A percentile compares a stretch with the other conserved stretches of the same genome.
Conservation (phyloP, 345 rosid genomes). For the Salix caprea region DNA sequence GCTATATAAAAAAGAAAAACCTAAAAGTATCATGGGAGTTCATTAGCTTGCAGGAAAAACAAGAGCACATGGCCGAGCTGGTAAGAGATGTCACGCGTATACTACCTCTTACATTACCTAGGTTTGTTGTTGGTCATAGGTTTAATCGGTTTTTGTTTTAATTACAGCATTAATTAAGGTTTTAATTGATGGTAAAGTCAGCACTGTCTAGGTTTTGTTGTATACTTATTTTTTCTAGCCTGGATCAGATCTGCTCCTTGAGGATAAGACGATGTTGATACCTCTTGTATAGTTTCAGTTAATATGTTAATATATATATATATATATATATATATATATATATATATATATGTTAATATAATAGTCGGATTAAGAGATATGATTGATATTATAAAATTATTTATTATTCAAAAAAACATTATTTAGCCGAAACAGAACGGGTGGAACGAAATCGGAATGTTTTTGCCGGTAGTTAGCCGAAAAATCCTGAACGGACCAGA, state of each 20-base stretch:
- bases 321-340: too few relatives aligned
- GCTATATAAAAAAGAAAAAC: not conserved
- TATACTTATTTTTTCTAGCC: not conserved
- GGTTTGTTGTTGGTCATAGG: not conserved
- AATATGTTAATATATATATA: too few relatives aligned
- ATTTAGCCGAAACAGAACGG: too few relatives aligned
- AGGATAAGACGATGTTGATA: not conserved
- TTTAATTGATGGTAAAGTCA: not conserved
- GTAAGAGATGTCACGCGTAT: conserved; percentile 6
- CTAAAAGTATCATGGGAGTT: not conserved
- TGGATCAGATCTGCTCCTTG: not conserved
- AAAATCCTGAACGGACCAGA: too few relatives aligned
- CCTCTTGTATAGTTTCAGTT: too few relatives aligned
- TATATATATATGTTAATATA: too few relatives aligned
- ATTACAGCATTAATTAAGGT: not conserved
- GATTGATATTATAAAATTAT: too few relatives aligned
- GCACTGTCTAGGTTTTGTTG: not conserved
- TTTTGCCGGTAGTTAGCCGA: too few relatives aligned
- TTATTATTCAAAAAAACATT: too few relatives aligned
- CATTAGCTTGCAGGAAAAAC: not conserved
- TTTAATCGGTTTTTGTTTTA: not conserved
- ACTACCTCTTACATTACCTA: not conserved
- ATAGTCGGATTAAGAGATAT: too few relatives aligned
- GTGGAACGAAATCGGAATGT: too few relatives aligned
- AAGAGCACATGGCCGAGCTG: conserved; percentile 5